Conservation (phyloP, 495 filamentous ascomycete species). For the Terfezia boudieri region DNA sequence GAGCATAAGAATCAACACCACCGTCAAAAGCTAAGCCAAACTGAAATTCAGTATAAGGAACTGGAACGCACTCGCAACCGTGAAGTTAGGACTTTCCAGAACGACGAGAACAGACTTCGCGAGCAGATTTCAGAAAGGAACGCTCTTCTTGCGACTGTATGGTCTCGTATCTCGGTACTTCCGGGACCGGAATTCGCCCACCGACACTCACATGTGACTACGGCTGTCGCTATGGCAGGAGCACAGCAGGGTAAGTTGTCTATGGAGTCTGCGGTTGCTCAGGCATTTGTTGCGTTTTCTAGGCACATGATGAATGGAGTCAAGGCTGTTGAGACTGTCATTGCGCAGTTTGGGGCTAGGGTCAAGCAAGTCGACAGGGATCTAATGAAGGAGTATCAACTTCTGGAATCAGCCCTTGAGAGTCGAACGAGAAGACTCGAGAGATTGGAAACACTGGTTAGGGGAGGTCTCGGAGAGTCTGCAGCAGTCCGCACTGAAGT, state of each 20-base stretch:
- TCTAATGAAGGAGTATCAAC: slow-evolving; percentile 72
- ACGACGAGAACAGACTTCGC: slow-evolving; percentile 53
- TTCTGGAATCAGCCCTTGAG: slow-evolving; percentile 59
- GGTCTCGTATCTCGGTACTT: slow-evolving; percentile 65
- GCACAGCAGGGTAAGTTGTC: background rate
- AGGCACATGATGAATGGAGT: slow-evolving; percentile 71
- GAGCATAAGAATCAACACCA: slow-evolving; percentile 70
- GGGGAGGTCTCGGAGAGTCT: slow-evolving; percentile 26
- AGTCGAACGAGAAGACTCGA: slow-evolving; percentile 69
- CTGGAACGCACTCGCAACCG: slow-evolving; percentile 50
- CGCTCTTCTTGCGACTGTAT: slow-evolving; percentile 58
- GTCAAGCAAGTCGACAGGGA: slow-evolving; percentile 71
- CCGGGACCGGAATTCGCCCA: slow-evolving; percentile 87
- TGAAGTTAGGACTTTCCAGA: slow-evolving; percentile 49
- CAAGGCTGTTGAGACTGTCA: slow-evolving; percentile 64
- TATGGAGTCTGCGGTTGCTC: slow-evolving; percentile 1
- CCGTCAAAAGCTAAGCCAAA: slow-evolving; percentile 56
- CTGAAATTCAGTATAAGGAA: slow-evolving; percentile 62
- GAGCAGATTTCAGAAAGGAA: slow-evolving; percentile 83
- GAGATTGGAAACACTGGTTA: slow-evolving; percentile 52
- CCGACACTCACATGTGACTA: slow-evolving; percentile 69
- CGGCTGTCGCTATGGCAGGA: slow-evolving; percentile 25
- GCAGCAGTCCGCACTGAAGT: slow-evolving; percentile 32
- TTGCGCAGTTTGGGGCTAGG: slow-evolving; percentile 58
- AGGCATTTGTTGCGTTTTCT: slow-evolving; percentile 49